Evolutionary conservation across 2,329 filamentous ascomycete genomes (phyloP).

Genomic region (Claviceps capensis): DNA sequence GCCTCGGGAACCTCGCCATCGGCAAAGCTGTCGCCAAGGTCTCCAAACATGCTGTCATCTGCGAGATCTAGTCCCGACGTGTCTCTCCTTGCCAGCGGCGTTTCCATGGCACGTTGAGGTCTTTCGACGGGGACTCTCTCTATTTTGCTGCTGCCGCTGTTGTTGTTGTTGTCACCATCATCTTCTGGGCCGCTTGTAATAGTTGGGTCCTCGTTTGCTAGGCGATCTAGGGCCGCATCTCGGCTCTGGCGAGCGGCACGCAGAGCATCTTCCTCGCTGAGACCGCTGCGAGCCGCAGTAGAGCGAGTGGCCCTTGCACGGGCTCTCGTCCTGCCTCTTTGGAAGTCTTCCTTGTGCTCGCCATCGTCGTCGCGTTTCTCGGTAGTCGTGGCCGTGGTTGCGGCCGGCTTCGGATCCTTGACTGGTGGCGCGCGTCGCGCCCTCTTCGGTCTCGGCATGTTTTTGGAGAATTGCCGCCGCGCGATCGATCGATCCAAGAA

Average conservation of each 20-base stretch:
- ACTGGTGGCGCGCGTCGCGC: slow-evolving; percentile 5
- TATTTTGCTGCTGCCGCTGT: slow-evolving; percentile 12
- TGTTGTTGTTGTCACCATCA: too few species aligned
- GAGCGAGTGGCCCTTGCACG: slow-evolving; percentile 9
- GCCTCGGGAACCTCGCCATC: slow-evolving; percentile 22
- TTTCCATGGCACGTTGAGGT: slow-evolving; percentile 22
- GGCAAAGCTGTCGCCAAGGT: slow-evolving; percentile 29
- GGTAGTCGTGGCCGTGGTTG: neutral
- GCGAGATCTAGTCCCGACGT: slow-evolving; percentile 34
- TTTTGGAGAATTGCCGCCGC: neutral
- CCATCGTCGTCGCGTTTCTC: slow-evolving; percentile 5
- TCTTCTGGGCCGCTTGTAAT: slow-evolving; percentile 14
- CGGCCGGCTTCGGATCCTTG: neutral
- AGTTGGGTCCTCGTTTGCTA: slow-evolving; percentile 22
- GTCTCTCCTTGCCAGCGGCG: slow-evolving; percentile 24
- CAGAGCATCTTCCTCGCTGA: slow-evolving; percentile 15
- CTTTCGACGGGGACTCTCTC: slow-evolving; percentile 19
- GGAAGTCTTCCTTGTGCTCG: slow-evolving; percentile 10
- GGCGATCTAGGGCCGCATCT: slow-evolving; percentile 23
- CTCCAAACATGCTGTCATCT: slow-evolving; percentile 34
- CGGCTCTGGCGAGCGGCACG: slow-evolving; percentile 15
- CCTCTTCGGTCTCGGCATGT: slow-evolving; percentile 9
- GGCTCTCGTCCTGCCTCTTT: slow-evolving; percentile 13
- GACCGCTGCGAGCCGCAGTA: slow-evolving; percentile 7
- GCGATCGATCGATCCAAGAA: too few species aligned